phyloP scores from a whole-genome alignment of 371 early-diverging fungal genomes.

The Phascolomyces articulosus region DNA sequence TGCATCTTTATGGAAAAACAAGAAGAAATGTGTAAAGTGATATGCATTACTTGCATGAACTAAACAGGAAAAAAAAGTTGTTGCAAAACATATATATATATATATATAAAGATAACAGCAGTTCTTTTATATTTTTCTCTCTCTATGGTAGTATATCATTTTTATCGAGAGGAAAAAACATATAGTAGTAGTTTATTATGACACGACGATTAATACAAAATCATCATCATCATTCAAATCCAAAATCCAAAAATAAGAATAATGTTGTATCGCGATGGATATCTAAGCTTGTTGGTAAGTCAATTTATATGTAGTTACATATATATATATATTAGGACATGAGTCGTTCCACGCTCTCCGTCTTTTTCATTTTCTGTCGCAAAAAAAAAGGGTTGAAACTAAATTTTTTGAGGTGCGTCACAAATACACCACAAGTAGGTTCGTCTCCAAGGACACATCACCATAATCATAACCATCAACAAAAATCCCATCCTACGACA shows the following conservation, averaged over 20 bases:
- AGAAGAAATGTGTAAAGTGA: not conserved
- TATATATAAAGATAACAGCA: not conserved
- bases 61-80: not conserved
- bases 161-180: not conserved
- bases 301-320: too few relatives aligned
- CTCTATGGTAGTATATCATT: too few relatives aligned
- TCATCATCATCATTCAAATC: not conserved
- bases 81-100: not conserved
- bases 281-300: not conserved
- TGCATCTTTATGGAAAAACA: not conserved
- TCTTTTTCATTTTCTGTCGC: too few relatives aligned
- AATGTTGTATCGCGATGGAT: not conserved
- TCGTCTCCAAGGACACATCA: not conserved
- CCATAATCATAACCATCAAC: not conserved
- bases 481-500: slow-evolving; percentile 3
- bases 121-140: too few relatives aligned
- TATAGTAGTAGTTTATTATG: too few relatives aligned
- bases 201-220: not conserved
- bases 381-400: too few relatives aligned
- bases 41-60: slow-evolving; percentile 7
- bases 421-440: not conserved
- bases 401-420: not conserved
- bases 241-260: not conserved
- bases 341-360: too few relatives aligned
- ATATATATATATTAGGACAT: too few relatives aligned